These are phyloP conservation scores for Lenzites betulinus DNA, from an alignment of 768 basidiomycete genomes.

Conservation along the genomic window DNA sequence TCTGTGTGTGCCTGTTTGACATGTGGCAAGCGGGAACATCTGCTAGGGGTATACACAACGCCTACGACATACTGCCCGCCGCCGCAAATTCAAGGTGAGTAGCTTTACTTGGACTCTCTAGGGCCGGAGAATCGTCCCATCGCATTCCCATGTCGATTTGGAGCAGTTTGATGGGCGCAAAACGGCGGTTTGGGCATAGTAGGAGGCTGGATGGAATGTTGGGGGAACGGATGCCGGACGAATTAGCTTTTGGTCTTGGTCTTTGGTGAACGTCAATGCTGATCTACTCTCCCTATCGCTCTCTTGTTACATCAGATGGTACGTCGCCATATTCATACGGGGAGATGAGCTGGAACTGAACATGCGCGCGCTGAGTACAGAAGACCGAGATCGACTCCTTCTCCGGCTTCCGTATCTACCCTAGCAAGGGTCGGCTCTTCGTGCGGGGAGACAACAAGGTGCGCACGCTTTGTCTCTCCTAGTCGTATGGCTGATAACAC, in stretches of 20 bases:
- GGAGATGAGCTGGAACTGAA: neutral
- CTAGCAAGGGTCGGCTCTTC: constrained; percentile 93
- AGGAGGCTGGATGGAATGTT: constrained; percentile 13
- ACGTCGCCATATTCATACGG: neutral
- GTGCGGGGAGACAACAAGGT: constrained; percentile 97
- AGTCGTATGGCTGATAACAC: neutral
- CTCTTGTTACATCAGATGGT: constrained; percentile 14
- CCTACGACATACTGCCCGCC: constrained; percentile 16
- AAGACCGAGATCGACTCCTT: constrained; percentile 99
- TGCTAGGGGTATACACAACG: constrained; percentile 11
- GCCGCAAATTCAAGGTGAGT: constrained; percentile 24
- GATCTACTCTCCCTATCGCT: neutral
- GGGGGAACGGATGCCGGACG: constrained; percentile 9
- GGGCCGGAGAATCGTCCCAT: neutral
- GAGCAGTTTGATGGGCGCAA: constrained; percentile 1
- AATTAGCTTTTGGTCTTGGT: neutral
- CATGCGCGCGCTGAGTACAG: constrained; percentile 40
- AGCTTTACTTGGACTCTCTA: constrained; percentile 2
- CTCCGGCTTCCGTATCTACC: constrained; percentile 98
- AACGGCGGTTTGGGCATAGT: neutral
- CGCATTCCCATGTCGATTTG: neutral
- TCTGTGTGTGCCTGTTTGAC: constrained; percentile 4
- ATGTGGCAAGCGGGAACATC: constrained; percentile 15
- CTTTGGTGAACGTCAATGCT: neutral
- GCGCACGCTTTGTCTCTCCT: constrained; percentile 25